phyloP scores from a whole-genome alignment of 2,329 filamentous ascomycete genomes.

The Hypoxylon sp. region DNA sequence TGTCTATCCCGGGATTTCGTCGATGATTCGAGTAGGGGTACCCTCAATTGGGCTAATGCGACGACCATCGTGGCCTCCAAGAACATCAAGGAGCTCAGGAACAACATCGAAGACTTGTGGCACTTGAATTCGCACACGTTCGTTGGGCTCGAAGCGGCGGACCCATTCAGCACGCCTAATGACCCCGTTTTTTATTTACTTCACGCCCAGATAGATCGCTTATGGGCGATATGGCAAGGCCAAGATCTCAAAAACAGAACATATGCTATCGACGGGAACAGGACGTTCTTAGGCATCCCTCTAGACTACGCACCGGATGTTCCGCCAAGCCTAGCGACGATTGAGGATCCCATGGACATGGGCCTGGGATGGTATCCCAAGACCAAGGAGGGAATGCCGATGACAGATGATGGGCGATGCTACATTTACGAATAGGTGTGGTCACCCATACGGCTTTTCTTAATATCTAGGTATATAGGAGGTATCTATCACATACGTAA shows the following conservation, averaged over 20 bases:
- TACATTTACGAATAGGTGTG: constrained; percentile 41
- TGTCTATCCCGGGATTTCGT: constrained; percentile 41
- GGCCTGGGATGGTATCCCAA: constrained; percentile 37
- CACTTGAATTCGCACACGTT: constrained; percentile 44
- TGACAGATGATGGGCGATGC: constrained; percentile 39
- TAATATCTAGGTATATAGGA: background rate
- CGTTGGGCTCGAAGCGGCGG: constrained; percentile 41
- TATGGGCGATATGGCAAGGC: constrained; percentile 49
- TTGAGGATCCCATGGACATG: constrained; percentile 42
- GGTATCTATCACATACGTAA: constrained; percentile 10
- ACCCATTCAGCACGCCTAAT: constrained; percentile 47
- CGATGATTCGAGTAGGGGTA: constrained; percentile 12
- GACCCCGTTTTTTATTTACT: constrained; percentile 46
- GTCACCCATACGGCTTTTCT: background rate
- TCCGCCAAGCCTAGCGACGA: constrained; percentile 41
- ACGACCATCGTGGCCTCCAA: constrained; percentile 39
- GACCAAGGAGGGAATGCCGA: constrained; percentile 43
- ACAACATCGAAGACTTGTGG: constrained; percentile 41
- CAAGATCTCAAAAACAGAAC: constrained; percentile 40
- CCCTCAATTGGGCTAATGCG: constrained; percentile 45
- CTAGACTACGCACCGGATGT: constrained; percentile 42
- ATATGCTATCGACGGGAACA: constrained; percentile 44
- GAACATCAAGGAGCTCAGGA: constrained; percentile 27
- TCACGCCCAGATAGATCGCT: constrained; percentile 46
- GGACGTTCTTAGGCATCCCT: constrained; percentile 41